Evolutionary conservation across 768 basidiomycete species (phyloP).

Genomic region (Suillus lakei): DNA sequence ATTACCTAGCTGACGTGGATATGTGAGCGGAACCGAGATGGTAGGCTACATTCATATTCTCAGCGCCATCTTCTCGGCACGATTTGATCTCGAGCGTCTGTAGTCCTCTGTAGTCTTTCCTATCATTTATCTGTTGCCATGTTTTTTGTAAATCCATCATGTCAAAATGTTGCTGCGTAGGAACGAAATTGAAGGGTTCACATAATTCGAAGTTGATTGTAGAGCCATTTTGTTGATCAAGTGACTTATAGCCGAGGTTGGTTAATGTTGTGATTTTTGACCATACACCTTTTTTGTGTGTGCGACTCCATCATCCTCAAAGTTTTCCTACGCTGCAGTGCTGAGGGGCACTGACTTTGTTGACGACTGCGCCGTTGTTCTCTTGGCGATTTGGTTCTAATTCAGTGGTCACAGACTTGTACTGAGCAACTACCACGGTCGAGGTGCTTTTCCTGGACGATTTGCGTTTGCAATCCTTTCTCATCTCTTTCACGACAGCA

Average conservation of each 20-base stretch:
- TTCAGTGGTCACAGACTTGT: background rate
- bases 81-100: background rate
- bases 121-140: too few relatives aligned
- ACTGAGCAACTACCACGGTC: constrained; percentile 10
- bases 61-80: background rate
- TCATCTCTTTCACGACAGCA: constrained; percentile 10
- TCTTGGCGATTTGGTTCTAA: constrained; percentile 15
- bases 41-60: background rate
- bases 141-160: background rate
- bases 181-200: background rate
- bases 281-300: constrained; percentile 11
- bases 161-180: background rate
- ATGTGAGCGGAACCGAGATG: background rate
- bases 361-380: background rate
- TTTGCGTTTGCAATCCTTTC: constrained; percentile 9
- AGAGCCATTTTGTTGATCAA: constrained; percentile 3
- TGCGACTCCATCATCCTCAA: constrained; percentile 1
- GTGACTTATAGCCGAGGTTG: constrained; percentile 12
- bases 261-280: constrained; percentile 12
- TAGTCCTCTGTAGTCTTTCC: too few relatives aligned
- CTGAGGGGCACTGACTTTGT: constrained; percentile 1
- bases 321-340: constrained; percentile 9
- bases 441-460: constrained; percentile 9
- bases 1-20: background rate
- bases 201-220: background rate